phyloP scores from a whole-genome alignment of 208 protist genomes.

The Zelonia costaricensis region DNA sequence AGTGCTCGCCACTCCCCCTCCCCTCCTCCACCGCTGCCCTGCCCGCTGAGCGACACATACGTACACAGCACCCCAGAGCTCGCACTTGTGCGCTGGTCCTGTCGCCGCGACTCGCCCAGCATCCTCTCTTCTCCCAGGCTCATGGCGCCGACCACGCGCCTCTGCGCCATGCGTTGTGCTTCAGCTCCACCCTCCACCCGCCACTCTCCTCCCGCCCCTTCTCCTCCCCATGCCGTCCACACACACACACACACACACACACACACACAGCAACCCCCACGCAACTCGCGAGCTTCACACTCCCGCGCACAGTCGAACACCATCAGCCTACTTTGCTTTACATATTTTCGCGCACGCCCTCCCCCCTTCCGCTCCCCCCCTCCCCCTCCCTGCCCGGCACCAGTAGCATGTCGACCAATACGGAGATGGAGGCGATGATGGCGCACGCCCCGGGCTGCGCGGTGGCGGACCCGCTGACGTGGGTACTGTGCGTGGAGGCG shows the following conservation, averaged over 20 bases:
- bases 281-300: neutral
- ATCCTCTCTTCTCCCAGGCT: no score
- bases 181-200: neutral
- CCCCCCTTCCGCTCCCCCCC: neutral
- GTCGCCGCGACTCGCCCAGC: no score
- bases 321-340: no score
- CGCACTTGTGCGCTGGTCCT: no score
- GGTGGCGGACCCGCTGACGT: conserved; percentile 5
- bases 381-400: neutral
- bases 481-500: conserved; percentile 21
- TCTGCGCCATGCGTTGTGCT: no score
- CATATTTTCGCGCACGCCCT: no score
- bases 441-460: neutral
- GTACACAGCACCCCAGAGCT: no score
- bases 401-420: no score
- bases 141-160: no score
- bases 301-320: neutral
- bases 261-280: neutral
- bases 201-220: neutral
- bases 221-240: neutral
- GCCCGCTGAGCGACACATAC: no score
- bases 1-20: no score
- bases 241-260: neutral
- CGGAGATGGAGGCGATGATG: conserved; percentile 28
- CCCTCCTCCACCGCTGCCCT: no score